phyloP scores from a whole-genome alignment of 306 rosid species.

The Macrotyloma uniflorum region DNA sequence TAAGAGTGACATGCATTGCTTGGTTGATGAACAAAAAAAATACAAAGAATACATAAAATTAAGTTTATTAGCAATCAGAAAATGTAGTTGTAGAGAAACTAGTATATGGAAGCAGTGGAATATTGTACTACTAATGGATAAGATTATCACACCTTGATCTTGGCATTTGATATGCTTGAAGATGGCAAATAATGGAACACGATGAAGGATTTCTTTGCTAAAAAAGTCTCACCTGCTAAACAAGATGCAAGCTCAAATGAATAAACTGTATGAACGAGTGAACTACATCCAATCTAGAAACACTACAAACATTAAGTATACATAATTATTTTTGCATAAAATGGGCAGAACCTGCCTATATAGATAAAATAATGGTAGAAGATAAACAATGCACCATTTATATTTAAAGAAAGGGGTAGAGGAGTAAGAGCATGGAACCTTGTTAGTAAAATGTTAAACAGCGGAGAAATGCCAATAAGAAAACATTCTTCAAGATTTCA shows the following conservation, averaged over 20 bases:
- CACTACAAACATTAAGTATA: constrained; percentile 13
- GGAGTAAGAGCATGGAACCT: constrained; percentile 5
- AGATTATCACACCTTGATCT: constrained; percentile 73
- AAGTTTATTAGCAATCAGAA: not conserved
- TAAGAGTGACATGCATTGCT: not conserved
- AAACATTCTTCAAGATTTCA: constrained; percentile 17
- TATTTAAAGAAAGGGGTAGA: not conserved
- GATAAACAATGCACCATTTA: not conserved
- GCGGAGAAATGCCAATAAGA: constrained; percentile 15
- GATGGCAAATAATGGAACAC: constrained; percentile 38
- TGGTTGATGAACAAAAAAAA: not conserved
- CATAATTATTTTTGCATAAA: not conserved
- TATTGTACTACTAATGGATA: not conserved
- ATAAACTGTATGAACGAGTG: constrained; percentile 20
- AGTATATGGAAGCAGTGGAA: not conserved
- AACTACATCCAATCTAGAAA: constrained; percentile 1
- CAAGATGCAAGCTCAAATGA: constrained; percentile 23
- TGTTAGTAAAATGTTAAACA: not conserved
- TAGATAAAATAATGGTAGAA: constrained; percentile 6
- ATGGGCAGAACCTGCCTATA: constrained; percentile 9
- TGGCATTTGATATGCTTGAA: constrained; percentile 63
- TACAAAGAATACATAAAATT: not conserved
- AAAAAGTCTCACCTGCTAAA: constrained; percentile 55
- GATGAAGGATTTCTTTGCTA: constrained; percentile 24
- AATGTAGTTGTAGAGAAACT: not conserved